These are phyloP conservation scores for Oryza nivara DNA, from an alignment of 176 grass and related monocot genomes.

Conservation along the genomic window DNA sequence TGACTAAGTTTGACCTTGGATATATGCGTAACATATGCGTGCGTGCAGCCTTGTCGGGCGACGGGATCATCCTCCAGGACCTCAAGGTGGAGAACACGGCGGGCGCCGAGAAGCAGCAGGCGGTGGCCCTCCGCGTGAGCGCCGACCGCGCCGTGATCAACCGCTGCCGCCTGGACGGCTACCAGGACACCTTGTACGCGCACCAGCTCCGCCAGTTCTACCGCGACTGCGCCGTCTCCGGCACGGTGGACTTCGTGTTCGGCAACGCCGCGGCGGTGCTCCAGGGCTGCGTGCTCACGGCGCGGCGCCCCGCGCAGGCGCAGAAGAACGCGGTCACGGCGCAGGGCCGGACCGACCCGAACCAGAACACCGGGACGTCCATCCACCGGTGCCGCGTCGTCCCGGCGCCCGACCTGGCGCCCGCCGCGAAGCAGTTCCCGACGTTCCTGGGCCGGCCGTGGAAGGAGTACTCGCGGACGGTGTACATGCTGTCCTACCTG, in stretches of 20 bases:
- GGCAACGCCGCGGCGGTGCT: slow-evolving; percentile 56
- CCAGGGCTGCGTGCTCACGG: slow-evolving; percentile 55
- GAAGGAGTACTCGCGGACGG: slow-evolving; percentile 69
- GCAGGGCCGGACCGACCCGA: slow-evolving; percentile 68
- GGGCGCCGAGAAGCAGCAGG: slow-evolving; percentile 59
- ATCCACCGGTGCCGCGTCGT: slow-evolving; percentile 57
- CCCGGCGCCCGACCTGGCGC: slow-evolving; percentile 51
- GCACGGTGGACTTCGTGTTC: slow-evolving; percentile 78
- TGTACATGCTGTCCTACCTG: slow-evolving; percentile 57
- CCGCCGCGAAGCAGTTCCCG: slow-evolving; percentile 23
- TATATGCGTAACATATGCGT: neutral
- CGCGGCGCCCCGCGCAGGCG: slow-evolving; percentile 43
- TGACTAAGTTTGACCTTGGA: neutral
- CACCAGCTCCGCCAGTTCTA: slow-evolving; percentile 61
- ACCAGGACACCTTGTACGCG: slow-evolving; percentile 63
- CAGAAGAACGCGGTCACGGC: slow-evolving; percentile 69
- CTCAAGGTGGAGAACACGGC: slow-evolving; percentile 60
- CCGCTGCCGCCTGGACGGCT: slow-evolving; percentile 51
- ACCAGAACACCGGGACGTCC: slow-evolving; percentile 69
- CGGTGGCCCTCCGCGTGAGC: slow-evolving; percentile 69
- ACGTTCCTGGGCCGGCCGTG: slow-evolving; percentile 66
- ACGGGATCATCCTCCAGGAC: slow-evolving; percentile 60
- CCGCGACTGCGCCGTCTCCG: slow-evolving; percentile 56
- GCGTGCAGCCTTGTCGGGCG: slow-evolving; percentile 58
- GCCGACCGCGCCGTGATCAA: slow-evolving; percentile 55